Percentiles rank a stretch among this genome's conserved stretches.
phyloP scores from a whole-genome alignment of 2,329 filamentous ascomycete species.

The Stemphylium beticola region DNA sequence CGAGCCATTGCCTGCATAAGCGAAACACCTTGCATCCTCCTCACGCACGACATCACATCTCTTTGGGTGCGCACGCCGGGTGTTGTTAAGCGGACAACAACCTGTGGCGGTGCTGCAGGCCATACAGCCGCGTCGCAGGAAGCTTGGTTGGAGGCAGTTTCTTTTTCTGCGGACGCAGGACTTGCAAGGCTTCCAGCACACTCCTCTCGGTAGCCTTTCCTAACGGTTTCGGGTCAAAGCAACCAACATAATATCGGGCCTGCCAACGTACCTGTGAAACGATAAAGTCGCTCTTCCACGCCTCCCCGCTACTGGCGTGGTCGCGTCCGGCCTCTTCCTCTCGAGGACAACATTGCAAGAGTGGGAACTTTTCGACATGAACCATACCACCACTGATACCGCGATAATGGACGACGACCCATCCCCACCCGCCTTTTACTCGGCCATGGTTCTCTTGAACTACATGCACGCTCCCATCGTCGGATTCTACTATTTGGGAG shows the following conservation, averaged over 20 bases:
- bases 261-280: not conserved
- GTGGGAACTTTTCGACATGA: not conserved
- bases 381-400: slow-evolving; percentile 1
- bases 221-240: not conserved
- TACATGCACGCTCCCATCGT: slow-evolving; percentile 44
- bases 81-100: slow-evolving; percentile 10
- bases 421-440: slow-evolving; percentile 16
- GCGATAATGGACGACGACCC: slow-evolving; percentile 18
- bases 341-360: not conserved
- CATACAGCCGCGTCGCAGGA: slow-evolving; percentile 3
- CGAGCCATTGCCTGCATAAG: slow-evolving; percentile 1
- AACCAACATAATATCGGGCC: not conserved
- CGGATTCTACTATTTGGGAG: slow-evolving; percentile 40
- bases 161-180: slow-evolving; percentile 3
- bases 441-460: slow-evolving; percentile 38
- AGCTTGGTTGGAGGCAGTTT: slow-evolving; percentile 10
- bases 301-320: not conserved
- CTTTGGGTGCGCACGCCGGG: slow-evolving; percentile 9
- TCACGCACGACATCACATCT: not conserved
- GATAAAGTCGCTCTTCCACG: slow-evolving; percentile 2
- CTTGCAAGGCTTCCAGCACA: slow-evolving; percentile 7
- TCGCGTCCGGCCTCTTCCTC: not conserved
- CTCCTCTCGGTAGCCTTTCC: slow-evolving; percentile 4
- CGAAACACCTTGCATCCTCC: slow-evolving; percentile 5
- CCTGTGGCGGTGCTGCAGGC: slow-evolving; percentile 24